Percentiles rank a stretch among this genome's conserved stretches.
phyloP scores from a whole-genome alignment of 176 grass and related monocot genomes.

The Rhynchospora breviuscula region DNA sequence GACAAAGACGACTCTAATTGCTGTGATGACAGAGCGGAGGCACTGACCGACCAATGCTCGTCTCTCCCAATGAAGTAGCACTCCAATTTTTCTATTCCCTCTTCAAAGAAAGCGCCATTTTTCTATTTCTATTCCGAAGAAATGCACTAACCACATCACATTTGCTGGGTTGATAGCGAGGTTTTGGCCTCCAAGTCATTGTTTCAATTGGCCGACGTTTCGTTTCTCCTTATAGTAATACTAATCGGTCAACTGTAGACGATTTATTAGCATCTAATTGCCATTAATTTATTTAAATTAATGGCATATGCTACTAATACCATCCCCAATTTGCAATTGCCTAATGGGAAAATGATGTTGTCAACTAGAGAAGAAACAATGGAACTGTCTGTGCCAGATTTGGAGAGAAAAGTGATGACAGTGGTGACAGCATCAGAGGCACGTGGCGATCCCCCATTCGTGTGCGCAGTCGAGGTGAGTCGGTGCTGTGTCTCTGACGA shows the following conservation, averaged over 20 bases:
- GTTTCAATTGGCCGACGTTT: neutral
- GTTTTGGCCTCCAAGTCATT: neutral
- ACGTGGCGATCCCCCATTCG: neutral
- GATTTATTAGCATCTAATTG: neutral
- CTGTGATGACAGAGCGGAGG: neutral
- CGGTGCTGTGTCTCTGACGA: neutral
- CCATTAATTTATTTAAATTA: neutral
- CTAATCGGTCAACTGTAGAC: neutral
- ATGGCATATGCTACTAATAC: neutral
- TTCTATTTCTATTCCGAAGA: neutral
- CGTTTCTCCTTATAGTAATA: neutral
- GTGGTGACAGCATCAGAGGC: neutral
- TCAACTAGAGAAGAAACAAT: conserved; percentile 2
- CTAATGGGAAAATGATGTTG: neutral
- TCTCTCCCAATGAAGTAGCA: neutral
- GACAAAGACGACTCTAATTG: neutral
- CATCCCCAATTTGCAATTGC: neutral
- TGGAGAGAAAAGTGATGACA: neutral
- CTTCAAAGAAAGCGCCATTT: neutral
- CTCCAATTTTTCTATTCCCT: neutral
- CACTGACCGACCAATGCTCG: neutral
- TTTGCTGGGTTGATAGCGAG: neutral
- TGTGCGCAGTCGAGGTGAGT: neutral
- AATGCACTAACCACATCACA: neutral
- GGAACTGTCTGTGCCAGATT: neutral